Conservation (phyloP, 768 basidiomycete species). For the Hypholoma sublateritium region DNA sequence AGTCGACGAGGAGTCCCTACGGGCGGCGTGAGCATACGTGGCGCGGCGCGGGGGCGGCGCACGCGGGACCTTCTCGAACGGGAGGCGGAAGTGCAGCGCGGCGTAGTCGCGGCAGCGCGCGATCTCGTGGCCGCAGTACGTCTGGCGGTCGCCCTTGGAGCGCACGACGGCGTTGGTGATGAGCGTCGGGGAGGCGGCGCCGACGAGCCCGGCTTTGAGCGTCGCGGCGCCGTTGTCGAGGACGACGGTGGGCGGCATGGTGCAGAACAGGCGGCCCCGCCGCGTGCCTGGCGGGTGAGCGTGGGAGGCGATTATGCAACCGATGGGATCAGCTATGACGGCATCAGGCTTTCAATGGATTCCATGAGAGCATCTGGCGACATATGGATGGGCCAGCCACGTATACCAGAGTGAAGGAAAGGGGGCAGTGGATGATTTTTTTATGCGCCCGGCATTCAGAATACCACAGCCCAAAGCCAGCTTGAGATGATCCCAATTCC, state of each 20-base stretch:
- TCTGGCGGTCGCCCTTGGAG: conserved; percentile 79
- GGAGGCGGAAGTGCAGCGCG: conserved; percentile 77
- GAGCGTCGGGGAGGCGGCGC: conserved; percentile 44
- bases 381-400: too few species aligned
- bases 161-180: conserved; percentile 82
- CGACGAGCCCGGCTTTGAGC: conserved; percentile 71
- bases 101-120: conserved; percentile 76
- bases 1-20: conserved; percentile 91
- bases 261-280: neutral
- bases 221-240: conserved; percentile 87
- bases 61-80: conserved; percentile 72
- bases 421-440: too few species aligned
- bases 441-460: too few species aligned
- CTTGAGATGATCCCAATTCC: too few species aligned
- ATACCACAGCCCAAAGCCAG: too few species aligned
- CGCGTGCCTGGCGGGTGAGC: conserved; percentile 15
- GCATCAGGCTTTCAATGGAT: too few species aligned
- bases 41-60: too few species aligned
- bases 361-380: too few species aligned
- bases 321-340: too few species aligned
- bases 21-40: neutral
- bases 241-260: conserved; percentile 42
- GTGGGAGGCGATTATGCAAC: conserved; percentile 6
- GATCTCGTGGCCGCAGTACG: conserved; percentile 87
- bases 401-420: too few species aligned